A percentile compares a stretch with the other conserved stretches of the same genome.
Evolutionary conservation across 2,329 filamentous ascomycete species (phyloP).

Genomic region (Phialocephala subalpina): DNA sequence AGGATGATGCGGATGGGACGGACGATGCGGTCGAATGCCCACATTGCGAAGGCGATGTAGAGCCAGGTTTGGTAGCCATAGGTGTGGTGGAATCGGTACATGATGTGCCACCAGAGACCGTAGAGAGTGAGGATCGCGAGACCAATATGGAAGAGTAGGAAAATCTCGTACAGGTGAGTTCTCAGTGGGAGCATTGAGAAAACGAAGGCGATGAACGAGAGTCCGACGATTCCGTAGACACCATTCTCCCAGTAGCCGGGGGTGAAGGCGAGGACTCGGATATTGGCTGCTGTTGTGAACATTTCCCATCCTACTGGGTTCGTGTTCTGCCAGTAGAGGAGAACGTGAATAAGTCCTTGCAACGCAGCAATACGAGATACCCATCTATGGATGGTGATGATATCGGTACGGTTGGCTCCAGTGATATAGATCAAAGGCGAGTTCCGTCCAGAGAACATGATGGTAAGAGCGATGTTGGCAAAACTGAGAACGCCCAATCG

Average conservation of each 20-base stretch:
- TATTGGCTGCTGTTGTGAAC: conserved; percentile 45
- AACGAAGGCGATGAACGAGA: conserved; percentile 38
- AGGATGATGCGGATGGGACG: conserved; percentile 45
- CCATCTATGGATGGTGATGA: conserved; percentile 57
- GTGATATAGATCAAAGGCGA: conserved; percentile 25
- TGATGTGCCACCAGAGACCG: conserved; percentile 46
- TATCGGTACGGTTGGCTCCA: conserved; percentile 7
- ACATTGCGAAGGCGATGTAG: conserved; percentile 51
- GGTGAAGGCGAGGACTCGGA: conserved; percentile 34
- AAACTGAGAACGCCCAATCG: conserved; percentile 25
- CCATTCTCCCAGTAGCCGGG: conserved; percentile 54
- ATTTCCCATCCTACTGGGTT: conserved; percentile 1
- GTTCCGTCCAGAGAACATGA: conserved; percentile 27
- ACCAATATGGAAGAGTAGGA: conserved; percentile 29
- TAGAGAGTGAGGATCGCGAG: conserved; percentile 23
- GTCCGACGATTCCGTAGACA: conserved; percentile 48
- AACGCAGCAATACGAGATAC: conserved; percentile 53
- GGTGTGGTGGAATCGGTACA: conserved; percentile 44
- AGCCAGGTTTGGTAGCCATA: conserved; percentile 49
- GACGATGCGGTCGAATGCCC: conserved; percentile 54
- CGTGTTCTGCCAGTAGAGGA: conserved; percentile 29
- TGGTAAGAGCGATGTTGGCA: conserved; percentile 22
- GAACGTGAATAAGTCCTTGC: conserved; percentile 55
- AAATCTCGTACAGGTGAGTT: conserved; percentile 36
- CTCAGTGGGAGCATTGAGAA: conserved; percentile 49